Percentiles rank a stretch among this genome's conserved stretches.
Evolutionary conservation across 257 asterid species (phyloP).

Genomic region (Solanum chiquidenum): DNA sequence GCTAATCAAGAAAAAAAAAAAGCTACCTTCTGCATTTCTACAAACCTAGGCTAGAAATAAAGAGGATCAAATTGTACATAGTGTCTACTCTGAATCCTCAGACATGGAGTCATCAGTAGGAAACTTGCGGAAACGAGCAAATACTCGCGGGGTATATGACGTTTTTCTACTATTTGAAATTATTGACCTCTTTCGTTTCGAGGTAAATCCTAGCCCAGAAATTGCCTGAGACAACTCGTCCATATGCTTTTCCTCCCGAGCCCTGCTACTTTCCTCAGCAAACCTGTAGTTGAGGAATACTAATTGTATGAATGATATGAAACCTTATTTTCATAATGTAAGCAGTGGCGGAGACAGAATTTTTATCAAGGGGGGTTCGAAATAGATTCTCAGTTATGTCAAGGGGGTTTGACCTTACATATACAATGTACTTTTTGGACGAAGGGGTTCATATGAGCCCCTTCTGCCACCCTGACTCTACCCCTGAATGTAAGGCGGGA

Average conservation of each 20-base stretch:
- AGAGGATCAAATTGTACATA: not conserved
- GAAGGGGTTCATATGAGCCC: not conserved
- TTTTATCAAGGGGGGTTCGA: not conserved
- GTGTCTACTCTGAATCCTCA: slow-evolving; percentile 45
- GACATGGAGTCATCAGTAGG: slow-evolving; percentile 33
- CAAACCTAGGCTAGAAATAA: not conserved
- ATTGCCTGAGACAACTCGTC: slow-evolving; percentile 38
- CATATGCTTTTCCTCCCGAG: slow-evolving; percentile 21
- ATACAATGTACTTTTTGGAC: not conserved
- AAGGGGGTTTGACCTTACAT: not conserved
- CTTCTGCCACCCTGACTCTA: not conserved
- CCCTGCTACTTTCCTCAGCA: slow-evolving; percentile 32
- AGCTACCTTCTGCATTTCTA: not conserved
- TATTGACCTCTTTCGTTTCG: slow-evolving; percentile 46
- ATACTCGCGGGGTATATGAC: slow-evolving; percentile 21
- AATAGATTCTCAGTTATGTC: not conserved
- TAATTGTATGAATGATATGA: not conserved
- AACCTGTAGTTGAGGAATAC: slow-evolving; percentile 24
- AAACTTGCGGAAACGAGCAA: slow-evolving; percentile 50
- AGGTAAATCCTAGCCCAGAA: slow-evolving; percentile 52
- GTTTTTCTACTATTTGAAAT: slow-evolving; percentile 23
- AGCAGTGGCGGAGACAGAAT: not conserved
- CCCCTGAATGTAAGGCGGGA: not conserved
- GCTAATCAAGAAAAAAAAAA: not conserved
- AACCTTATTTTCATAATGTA: not conserved